Percentiles rank a stretch among this genome's conserved stretches.
phyloP scores from a whole-genome alignment of 345 rosid species.

The Populus deltoides region DNA sequence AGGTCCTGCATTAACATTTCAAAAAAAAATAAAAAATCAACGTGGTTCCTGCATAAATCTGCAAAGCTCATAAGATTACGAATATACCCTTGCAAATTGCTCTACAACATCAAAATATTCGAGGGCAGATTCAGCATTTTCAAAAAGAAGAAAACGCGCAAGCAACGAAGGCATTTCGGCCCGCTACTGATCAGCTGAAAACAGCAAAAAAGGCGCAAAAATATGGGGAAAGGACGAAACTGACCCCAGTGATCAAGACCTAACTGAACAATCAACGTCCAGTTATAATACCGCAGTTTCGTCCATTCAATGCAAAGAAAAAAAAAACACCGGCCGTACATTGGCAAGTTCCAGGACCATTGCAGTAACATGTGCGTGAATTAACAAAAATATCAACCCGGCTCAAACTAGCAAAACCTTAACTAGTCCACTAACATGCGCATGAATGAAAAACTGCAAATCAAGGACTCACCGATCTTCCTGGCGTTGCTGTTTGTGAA shows the following conservation, averaged over 20 bases:
- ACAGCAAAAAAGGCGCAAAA: neutral
- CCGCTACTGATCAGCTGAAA: neutral
- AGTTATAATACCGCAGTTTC: neutral
- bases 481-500: conserved; percentile 72
- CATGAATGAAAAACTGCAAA: neutral
- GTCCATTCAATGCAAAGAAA: neutral
- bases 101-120: neutral
- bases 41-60: neutral
- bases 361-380: neutral
- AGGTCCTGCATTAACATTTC: conserved; percentile 51
- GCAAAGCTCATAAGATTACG: neutral
- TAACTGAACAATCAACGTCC: neutral
- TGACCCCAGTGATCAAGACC: neutral
- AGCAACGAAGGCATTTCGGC: too few relatives aligned
- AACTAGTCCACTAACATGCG: neutral
- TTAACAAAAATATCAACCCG: neutral
- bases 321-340: neutral
- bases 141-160: neutral
- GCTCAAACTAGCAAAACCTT: neutral
- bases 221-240: neutral
- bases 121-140: neutral
- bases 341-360: neutral
- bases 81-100: neutral
- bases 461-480: conserved; percentile 58
- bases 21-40: neutral